Base-by-base conservation (phyloP, 805 yeast genomes). In the Groenewaldozyma tartarivorans region DNA sequence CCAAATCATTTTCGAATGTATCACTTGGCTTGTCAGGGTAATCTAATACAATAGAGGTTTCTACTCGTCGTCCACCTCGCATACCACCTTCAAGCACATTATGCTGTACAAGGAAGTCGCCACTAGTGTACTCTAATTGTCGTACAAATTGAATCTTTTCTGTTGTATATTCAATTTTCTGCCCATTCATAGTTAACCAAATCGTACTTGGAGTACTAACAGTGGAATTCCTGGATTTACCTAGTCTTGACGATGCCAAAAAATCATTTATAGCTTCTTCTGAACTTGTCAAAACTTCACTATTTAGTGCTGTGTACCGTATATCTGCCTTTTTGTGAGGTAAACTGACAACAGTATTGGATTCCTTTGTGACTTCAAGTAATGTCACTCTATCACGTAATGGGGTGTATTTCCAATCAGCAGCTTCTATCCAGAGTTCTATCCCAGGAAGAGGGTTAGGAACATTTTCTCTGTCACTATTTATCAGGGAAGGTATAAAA, bases 61-160 rank as follows among this genome's bases (percentile, higher is more conserved):
- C 81, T 5, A 62, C 46, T 20, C 65, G 58, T 43, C 76, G 60
- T 1, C 81, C 81, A 9, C 79, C 80, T 35, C 73, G 59, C 4
- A 66, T 56, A 3, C 81, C 81, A n/a, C 79, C 79, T 50, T 77
- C 81, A 15, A 72, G 58, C 15, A 66, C 53, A 33, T 69, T 62
- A 40, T 65, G 62, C 46, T 72, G 75, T 16, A 72, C 56, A 20
- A 55, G 38, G 11, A 33, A 38, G 6, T 60, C 63, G 11, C 58
- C 58, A 40, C 53, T 65, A n/a, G 55, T 45, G 42, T 72, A 62
- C 38, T 67, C 69, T 27, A 72, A 51, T 44, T 70, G 72, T 6
- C 70, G 64, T 35, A 76, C 56, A 52, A 67, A 65, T n/a, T 61
- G 48, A 47, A 68, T 52, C 39, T 62, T 57, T 34, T 71, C 63